Conservation (phyloP, 345 rosid species). For the Laguncularia racemosa region DNA sequence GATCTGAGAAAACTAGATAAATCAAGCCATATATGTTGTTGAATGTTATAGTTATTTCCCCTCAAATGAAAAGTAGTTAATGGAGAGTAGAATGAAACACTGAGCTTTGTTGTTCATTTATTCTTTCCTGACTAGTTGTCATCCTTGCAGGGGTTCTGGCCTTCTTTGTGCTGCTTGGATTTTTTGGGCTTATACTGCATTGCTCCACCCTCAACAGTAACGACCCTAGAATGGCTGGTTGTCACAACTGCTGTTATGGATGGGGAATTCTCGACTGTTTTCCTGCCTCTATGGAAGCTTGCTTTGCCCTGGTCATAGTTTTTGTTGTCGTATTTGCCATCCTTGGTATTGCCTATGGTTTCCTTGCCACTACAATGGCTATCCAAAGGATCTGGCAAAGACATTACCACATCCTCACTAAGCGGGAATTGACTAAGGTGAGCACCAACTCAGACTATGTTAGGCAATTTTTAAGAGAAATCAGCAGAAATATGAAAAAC, state of each 20-base stretch:
- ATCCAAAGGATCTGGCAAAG: conserved; percentile 94
- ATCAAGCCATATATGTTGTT: too few species aligned
- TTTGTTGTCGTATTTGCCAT: conserved; percentile 86
- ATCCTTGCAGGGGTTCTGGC: conserved; percentile 58
- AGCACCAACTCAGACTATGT: not conserved
- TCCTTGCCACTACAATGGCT: conserved; percentile 92
- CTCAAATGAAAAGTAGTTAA: too few species aligned
- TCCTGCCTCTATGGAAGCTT: conserved; percentile 96
- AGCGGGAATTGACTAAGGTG: conserved; percentile 86
- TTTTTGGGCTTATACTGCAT: conserved; percentile 79
- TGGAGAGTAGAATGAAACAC: too few species aligned
- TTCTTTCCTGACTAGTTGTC: not conserved
- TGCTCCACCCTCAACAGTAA: conserved; percentile 73
- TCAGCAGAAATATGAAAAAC: not conserved
- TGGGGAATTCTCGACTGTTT: conserved; percentile 96
- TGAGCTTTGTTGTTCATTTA: too few species aligned
- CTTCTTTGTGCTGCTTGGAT: conserved; percentile 85
- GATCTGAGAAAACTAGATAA: too few species aligned
- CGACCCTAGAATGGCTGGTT: conserved; percentile 87
- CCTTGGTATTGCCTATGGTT: conserved; percentile 89
- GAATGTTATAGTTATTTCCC: too few species aligned
- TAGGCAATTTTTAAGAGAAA: not conserved
- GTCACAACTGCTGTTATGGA: conserved; percentile 96
- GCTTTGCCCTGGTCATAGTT: conserved; percentile 73
- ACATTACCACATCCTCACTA: conserved; percentile 89